These are phyloP conservation scores for Scleroderma bovista DNA, from an alignment of 768 basidiomycete species.

Conservation along the genomic window DNA sequence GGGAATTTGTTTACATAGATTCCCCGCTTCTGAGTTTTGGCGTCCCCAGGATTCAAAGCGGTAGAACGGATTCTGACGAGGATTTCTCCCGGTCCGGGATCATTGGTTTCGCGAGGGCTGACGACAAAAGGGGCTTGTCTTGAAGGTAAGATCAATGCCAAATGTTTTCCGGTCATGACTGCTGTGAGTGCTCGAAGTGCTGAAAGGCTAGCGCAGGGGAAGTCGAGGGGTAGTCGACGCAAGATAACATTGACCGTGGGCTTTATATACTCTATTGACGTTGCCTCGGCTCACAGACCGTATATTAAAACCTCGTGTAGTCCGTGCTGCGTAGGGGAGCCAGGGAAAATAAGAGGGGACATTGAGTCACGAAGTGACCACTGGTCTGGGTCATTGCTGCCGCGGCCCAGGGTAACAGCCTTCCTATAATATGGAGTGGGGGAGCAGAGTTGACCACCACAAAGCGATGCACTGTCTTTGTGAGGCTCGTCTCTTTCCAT, in stretches of 20 bases:
- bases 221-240: conserved; percentile 10
- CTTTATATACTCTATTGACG: conserved; percentile 27
- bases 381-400: conserved; percentile 27
- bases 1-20: conserved; percentile 38
- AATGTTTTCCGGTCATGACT: conserved; percentile 22
- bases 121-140: conserved; percentile 34
- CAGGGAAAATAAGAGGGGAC: conserved; percentile 20
- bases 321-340: conserved; percentile 26
- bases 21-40: conserved; percentile 41
- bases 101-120: conserved; percentile 29
- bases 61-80: conserved; percentile 44
- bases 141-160: conserved; percentile 26
- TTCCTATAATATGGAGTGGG: conserved; percentile 23
- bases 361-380: conserved; percentile 14
- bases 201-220: conserved; percentile 8
- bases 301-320: conserved; percentile 32
- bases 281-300: conserved; percentile 25
- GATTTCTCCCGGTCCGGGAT: conserved; percentile 43
- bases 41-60: conserved; percentile 50
- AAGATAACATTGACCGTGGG: conserved; percentile 13
- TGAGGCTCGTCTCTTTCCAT: conserved; percentile 9
- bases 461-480: conserved; percentile 23
- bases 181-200: not conserved
- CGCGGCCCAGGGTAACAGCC: conserved; percentile 30
- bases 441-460: conserved; percentile 23